phyloP scores from a whole-genome alignment of 306 rosid genomes.

The Ziziphus jujuba region DNA sequence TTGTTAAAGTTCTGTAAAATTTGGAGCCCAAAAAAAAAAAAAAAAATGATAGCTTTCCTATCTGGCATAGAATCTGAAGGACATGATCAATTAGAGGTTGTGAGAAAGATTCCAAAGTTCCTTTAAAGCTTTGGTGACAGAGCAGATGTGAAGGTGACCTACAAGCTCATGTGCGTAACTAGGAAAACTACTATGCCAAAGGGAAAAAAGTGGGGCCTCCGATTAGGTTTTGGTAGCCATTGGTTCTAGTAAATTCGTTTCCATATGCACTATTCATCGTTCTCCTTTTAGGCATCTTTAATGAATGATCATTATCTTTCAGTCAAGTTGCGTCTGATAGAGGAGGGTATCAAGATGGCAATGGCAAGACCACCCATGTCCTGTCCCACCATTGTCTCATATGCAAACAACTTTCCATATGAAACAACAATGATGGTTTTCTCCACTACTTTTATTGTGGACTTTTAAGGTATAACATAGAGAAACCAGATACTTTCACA shows the following conservation, averaged over 20 bases:
- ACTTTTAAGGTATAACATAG: no score
- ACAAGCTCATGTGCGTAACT: conserved; percentile 14
- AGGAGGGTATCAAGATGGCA: conserved; percentile 8
- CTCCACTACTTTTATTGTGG: conserved; percentile 7
- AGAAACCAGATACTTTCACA: no score
- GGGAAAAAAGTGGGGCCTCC: not conserved
- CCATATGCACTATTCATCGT: conserved; percentile 12
- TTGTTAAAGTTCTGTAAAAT: not conserved
- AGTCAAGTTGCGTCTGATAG: conserved; percentile 15
- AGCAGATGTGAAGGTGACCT: not conserved
- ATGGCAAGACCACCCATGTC: conserved; percentile 1
- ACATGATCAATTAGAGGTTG: conserved; percentile 9
- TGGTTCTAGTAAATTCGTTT: conserved; percentile 14
- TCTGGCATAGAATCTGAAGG: conserved; percentile 13
- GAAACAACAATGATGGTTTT: not conserved
- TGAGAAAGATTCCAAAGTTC: conserved; percentile 3
- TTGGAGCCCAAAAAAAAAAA: not conserved
- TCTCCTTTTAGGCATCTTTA: conserved; percentile 2
- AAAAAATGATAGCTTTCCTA: not conserved
- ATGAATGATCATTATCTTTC: conserved; percentile 25
- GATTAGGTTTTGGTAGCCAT: conserved; percentile 3
- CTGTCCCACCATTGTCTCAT: conserved; percentile 21
- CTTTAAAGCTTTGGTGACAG: conserved; percentile 7
- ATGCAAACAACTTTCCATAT: conserved; percentile 6
- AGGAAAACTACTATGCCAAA: conserved; percentile 24